Evolutionary conservation across 1,284 basidiomycete species (phyloP), one percentile per base, ranked within the genome.

Genomic region (Taiwanofungus camphoratus): DNA sequence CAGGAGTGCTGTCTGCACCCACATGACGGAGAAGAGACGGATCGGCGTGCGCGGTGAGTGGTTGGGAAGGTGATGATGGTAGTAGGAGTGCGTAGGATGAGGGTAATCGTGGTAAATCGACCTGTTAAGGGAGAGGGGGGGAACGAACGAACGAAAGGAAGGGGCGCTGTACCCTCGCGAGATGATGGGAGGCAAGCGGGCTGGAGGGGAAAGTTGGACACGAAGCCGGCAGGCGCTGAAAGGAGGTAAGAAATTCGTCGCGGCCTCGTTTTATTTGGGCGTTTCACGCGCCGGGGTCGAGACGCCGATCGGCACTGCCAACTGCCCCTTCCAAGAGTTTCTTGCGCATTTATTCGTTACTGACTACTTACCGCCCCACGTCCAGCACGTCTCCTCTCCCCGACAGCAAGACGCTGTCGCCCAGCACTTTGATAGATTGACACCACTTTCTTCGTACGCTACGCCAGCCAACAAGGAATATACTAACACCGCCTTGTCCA

Each of bases 231-330:
- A 50, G 47, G 50, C 48, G 52, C 46, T 49, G 50, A 51, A 52
- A 48, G 50, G 7, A 42, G 50, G 51, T 44, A 30, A 43, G 37
- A 19, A 45, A 41, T 21, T 34, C 30, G 31, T 41, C 41, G 42
- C 51, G 42, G 45, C 49, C 59, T 53, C 54, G 55, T 59, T 61
- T 60, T 61, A 58, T 60, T 62, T 46, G 51, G 41, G 30, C 45
- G 39, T 49, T 40, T 51, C 50, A 48, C 39, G 38, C 42, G 47
- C 48, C 57, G 52, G 52, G 44, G 45, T 39, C 48, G 45, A 55
- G 49, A 54, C 49, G 53, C 52, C 52, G 52, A 36, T 33, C 31
- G n/a, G n/a, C n/a, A n/a, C n/a, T n/a, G n/a, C n/a, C n/a, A n/a
- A n/a, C n/a, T n/a, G n/a, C n/a, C n/a, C n/a, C n/a, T n/a, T n/a